Evolutionary conservation across 2,329 filamentous ascomycete species (phyloP), one percentile per base, ranked within the genome.

Genomic region (Epichloe glyceriae): DNA sequence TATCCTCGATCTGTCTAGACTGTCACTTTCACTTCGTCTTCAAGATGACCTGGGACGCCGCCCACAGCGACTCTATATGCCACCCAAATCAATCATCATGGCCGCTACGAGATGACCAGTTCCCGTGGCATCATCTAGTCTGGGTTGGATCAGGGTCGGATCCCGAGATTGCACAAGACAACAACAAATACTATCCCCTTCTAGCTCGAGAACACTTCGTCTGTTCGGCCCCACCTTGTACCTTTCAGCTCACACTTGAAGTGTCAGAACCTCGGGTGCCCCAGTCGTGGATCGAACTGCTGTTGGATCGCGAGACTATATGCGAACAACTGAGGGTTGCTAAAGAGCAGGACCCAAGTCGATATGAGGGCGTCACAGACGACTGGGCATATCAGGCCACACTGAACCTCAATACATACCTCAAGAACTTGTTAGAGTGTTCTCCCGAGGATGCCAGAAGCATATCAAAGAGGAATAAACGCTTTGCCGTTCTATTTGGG

Each of bases 401-500:
- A 3, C 49, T 58, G 6, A 76, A 75, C 11, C 61, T 80, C 3
- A 70, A 73, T 51, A 72, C 70, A 6, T 80, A 80, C 47, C 61
- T 79, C 3, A 71, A 69, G 34, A 75, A 80, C 52, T 64, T 74
- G 5, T 64, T 75, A 3, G 66, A 70, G 22, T 61, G 62, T 1
- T 61, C 62, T 2, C 62, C 62, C 1, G 64, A 65, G 37, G 64
- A 66, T 8, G 60, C 60, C 0, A 64, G 73, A 43, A 73, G 65
- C 47, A 78, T 81, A 37, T 75, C 76, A 2, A 74, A 74, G 49
- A 65, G 76, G 1, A 81, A 81, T 56, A 80, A 79, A 59, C 70
- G 73, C 14, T 80, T 80, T 50, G 64, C 65, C 26, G 72, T 79
- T 2, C 66, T 77, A 6, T 79, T 80, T 51, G 74, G 76, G 0